phyloP scores from a whole-genome alignment of 352 stramenopile genomes.

The Phytophthora aleatoria region DNA sequence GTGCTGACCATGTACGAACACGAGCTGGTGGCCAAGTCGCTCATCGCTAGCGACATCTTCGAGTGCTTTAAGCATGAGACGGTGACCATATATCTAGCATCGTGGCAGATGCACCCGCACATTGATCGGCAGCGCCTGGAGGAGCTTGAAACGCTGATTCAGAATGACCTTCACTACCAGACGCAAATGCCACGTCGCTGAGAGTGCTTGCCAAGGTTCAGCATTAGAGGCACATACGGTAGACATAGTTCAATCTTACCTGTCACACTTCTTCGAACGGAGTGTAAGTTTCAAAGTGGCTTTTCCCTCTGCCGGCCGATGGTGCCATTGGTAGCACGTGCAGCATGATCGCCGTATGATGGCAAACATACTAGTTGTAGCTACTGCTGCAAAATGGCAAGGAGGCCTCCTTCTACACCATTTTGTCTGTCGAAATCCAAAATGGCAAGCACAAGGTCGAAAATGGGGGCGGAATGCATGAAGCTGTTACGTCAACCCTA shows the following conservation, averaged over 20 bases:
- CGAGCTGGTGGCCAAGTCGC: conserved; percentile 78
- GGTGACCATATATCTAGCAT: conserved; percentile 77
- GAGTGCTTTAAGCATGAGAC: conserved; percentile 72
- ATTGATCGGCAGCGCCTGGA: conserved; percentile 66
- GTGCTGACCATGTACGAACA: conserved; percentile 79
- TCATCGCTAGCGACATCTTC: conserved; percentile 74
- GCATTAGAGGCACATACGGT: neutral
- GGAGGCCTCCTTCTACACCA: neutral
- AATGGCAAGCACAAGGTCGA: neutral
- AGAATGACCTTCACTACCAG: conserved; percentile 67
- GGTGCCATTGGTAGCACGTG: too few species aligned
- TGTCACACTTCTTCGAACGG: too few species aligned
- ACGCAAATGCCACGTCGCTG: neutral
- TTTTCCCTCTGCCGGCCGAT: too few species aligned
- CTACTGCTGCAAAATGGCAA: neutral
- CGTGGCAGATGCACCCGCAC: conserved; percentile 89
- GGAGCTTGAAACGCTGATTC: conserved; percentile 64
- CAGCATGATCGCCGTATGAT: too few species aligned
- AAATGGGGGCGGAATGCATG: conserved; percentile 7
- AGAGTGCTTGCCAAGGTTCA: neutral
- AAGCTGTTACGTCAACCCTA: conserved; percentile 10
- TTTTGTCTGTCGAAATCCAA: too few species aligned
- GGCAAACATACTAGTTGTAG: too few species aligned
- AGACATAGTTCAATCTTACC: neutral
- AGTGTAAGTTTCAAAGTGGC: too few species aligned